These are phyloP conservation scores for Ogataea trehaloabstinens DNA, from an alignment of 805 yeast species.

Conservation along the genomic window DNA sequence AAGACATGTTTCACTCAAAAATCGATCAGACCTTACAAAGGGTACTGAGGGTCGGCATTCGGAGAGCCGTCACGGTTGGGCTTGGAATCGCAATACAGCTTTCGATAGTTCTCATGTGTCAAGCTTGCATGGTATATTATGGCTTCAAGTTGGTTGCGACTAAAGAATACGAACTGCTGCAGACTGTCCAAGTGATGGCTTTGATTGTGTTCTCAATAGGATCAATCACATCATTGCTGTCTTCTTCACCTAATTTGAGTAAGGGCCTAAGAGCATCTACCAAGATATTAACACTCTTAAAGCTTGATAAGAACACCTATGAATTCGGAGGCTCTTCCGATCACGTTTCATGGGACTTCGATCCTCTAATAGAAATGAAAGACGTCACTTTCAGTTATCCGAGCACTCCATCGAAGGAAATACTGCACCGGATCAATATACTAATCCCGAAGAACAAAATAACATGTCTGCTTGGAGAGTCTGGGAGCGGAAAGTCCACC, in stretches of 20 bases:
- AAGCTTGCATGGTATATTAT: slow-evolving; percentile 72
- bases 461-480: slow-evolving; percentile 74
- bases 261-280: slow-evolving; percentile 77
- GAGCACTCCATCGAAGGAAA: slow-evolving; percentile 12
- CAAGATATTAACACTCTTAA: slow-evolving; percentile 43
- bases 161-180: slow-evolving; percentile 52
- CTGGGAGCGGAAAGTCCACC: slow-evolving; percentile 94
- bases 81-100: slow-evolving; percentile 61
- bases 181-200: slow-evolving; percentile 67
- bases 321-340: slow-evolving; percentile 30
- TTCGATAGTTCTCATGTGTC: slow-evolving; percentile 56
- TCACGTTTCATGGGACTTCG: not conserved
- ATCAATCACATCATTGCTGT: slow-evolving; percentile 56
- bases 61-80: slow-evolving; percentile 62
- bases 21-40: slow-evolving; percentile 32
- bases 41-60: slow-evolving; percentile 40
- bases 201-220: slow-evolving; percentile 71
- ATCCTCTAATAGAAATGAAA: slow-evolving; percentile 35
- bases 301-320: slow-evolving; percentile 30
- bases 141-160: slow-evolving; percentile 71
- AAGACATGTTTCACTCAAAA: slow-evolving; percentile 41
- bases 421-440: slow-evolving; percentile 45
- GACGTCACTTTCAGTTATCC: slow-evolving; percentile 53
- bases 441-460: slow-evolving; percentile 44
- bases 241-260: slow-evolving; percentile 73